A percentile compares a stretch with the other conserved stretches of the same genome.
These are phyloP conservation scores for Nannochloropsis gaditana DNA, from an alignment of 108 stramenopile species.

Conservation along the genomic window DNA sequence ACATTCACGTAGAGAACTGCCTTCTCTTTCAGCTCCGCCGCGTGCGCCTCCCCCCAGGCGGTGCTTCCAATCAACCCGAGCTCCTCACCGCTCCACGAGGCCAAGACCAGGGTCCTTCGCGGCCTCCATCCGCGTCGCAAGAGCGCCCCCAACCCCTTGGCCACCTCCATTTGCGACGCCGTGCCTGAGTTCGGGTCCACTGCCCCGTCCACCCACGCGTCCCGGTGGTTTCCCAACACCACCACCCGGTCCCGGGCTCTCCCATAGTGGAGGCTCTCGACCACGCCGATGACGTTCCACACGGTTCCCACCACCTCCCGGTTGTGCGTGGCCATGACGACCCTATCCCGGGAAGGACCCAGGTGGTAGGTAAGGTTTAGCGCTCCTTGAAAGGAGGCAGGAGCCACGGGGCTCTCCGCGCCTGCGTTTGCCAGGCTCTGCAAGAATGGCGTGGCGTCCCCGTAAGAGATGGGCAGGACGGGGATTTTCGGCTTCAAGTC, in stretches of 20 bases:
- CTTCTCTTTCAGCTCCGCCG: slow-evolving; percentile 37
- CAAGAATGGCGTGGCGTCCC: slow-evolving; percentile 59
- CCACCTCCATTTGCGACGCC: slow-evolving; percentile 60
- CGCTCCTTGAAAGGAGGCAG: slow-evolving; percentile 39
- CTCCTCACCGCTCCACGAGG: slow-evolving; percentile 66
- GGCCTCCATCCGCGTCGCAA: slow-evolving; percentile 56
- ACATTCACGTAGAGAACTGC: slow-evolving; percentile 61
- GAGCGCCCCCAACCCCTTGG: slow-evolving; percentile 55
- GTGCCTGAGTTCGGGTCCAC: slow-evolving; percentile 64
- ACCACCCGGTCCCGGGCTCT: slow-evolving; percentile 52
- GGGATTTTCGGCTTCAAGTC: slow-evolving; percentile 61
- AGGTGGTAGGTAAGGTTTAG: slow-evolving; percentile 54
- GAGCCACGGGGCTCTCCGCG: slow-evolving; percentile 24
- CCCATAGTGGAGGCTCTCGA: neutral
- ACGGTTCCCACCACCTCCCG: slow-evolving; percentile 38
- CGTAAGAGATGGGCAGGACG: slow-evolving; percentile 58
- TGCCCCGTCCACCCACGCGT: slow-evolving; percentile 65
- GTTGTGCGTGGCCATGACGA: slow-evolving; percentile 52
- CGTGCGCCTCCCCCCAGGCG: slow-evolving; percentile 61
- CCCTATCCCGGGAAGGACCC: slow-evolving; percentile 50
- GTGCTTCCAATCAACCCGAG: slow-evolving; percentile 64
- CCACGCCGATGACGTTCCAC: slow-evolving; percentile 60
- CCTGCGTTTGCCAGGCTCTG: slow-evolving; percentile 51
- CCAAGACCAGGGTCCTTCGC: slow-evolving; percentile 56
- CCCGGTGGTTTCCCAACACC: slow-evolving; percentile 64